Percentiles rank a stretch among this genome's conserved stretches.
These are phyloP conservation scores for Phytophthora nicotianae DNA, from an alignment of 352 stramenopile species.

Conservation along the genomic window DNA sequence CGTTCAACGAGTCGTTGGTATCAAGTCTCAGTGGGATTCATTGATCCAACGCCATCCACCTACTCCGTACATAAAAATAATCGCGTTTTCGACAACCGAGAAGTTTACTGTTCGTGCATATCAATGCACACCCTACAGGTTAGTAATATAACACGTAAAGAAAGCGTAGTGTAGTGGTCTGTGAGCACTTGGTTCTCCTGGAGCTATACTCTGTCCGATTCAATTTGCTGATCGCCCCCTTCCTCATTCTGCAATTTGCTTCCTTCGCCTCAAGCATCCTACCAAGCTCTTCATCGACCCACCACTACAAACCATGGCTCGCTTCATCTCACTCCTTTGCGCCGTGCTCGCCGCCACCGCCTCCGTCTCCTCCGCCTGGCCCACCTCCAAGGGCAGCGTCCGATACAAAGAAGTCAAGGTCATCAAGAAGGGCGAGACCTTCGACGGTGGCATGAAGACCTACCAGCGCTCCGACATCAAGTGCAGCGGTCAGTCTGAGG, in stretches of 20 bases:
- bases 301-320: slow-evolving; percentile 16
- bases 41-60: not conserved
- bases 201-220: not conserved
- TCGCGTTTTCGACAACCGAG: too few relatives aligned
- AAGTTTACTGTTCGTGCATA: not conserved
- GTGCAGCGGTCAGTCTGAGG: slow-evolving; percentile 32
- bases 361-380: slow-evolving; percentile 26
- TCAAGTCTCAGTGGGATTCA: not conserved
- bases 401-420: slow-evolving; percentile 38
- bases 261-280: slow-evolving; percentile 14
- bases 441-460: slow-evolving; percentile 42
- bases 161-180: too few relatives aligned
- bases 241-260: slow-evolving; percentile 32
- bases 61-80: not conserved
- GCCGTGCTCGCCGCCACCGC: slow-evolving; percentile 13
- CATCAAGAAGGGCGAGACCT: slow-evolving; percentile 42
- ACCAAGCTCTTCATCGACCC: not conserved
- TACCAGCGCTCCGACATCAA: slow-evolving; percentile 48
- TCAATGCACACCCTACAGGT: not conserved
- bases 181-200: too few relatives aligned
- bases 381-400: slow-evolving; percentile 33
- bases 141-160: not conserved
- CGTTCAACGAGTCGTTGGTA: not conserved
- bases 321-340: slow-evolving; percentile 20
- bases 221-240: not conserved